Conservation (phyloP, 352 stramenopile species). For the Pythium dissotocum region DNA sequence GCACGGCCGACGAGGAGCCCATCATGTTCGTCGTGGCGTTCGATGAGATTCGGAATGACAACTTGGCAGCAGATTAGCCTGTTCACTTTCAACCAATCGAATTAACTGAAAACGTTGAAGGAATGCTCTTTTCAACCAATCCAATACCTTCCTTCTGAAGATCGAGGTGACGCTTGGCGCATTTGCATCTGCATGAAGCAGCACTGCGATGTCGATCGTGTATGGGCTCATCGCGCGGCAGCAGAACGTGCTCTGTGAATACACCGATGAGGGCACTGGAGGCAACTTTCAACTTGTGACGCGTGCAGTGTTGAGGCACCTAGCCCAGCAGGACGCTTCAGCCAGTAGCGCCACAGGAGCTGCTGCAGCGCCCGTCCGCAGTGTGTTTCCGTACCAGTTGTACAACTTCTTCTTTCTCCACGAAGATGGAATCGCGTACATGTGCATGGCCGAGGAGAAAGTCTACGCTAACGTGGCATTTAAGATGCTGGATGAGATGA, state of each 20-base stretch:
- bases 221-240: conserved; percentile 71
- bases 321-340: conserved; percentile 51
- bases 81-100: conserved; percentile 16
- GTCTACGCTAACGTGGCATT: conserved; percentile 78
- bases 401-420: conserved; percentile 85
- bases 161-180: neutral
- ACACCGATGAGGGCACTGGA: conserved; percentile 56
- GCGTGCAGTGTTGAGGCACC: conserved; percentile 69
- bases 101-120: neutral
- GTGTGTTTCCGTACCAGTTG: conserved; percentile 76
- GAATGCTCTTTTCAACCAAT: conserved; percentile 8
- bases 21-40: neutral
- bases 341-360: neutral
- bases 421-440: conserved; percentile 72
- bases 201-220: conserved; percentile 61
- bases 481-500: conserved; percentile 67
- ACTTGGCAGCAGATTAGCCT: neutral
- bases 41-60: neutral
- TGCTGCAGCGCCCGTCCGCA: conserved; percentile 33
- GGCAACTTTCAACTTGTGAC: conserved; percentile 81
- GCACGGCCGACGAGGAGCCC: neutral
- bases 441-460: conserved; percentile 83
- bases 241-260: conserved; percentile 79
- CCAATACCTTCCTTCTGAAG: neutral
- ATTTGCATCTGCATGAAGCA: neutral